Conservation (phyloP, 352 stramenopile genomes). For the Nothophytophthora sp. region DNA sequence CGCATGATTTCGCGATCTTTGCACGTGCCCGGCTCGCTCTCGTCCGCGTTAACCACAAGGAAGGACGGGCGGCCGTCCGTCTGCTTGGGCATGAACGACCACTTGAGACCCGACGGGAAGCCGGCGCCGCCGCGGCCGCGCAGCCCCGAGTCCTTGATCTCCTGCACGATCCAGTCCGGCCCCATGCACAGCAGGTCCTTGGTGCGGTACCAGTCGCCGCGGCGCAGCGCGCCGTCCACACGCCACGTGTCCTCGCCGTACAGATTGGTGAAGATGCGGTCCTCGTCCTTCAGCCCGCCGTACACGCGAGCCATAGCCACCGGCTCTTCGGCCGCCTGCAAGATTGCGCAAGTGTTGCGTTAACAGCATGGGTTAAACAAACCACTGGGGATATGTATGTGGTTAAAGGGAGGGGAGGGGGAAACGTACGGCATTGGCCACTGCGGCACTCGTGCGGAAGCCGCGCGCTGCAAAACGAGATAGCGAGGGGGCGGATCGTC, state of each 20-base stretch:
- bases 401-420: not conserved
- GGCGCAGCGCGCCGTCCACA: conserved; percentile 86
- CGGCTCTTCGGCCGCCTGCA: conserved; percentile 44
- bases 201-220: conserved; percentile 96
- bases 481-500: no score
- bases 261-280: conserved; percentile 99
- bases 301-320: conserved; percentile 87
- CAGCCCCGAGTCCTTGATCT: conserved; percentile 99
- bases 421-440: conserved; percentile 38
- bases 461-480: conserved; percentile 19
- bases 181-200: conserved; percentile 99
- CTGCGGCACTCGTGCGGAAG: conserved; percentile 37
- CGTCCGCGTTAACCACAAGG: conserved; percentile 99
- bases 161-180: conserved; percentile 99
- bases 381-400: no score
- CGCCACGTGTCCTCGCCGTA: conserved; percentile 97
- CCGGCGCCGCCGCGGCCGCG: conserved; percentile 97
- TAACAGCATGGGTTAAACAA: no score
- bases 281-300: conserved; percentile 97
- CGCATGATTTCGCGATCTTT: conserved; percentile 99
- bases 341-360: no score
- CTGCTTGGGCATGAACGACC: conserved; percentile 99
- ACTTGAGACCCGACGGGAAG: conserved; percentile 99
- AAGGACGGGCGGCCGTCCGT: conserved; percentile 99
- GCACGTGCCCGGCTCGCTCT: conserved; percentile 99